Evolutionary conservation across 371 early-diverging fungal species (phyloP).

Genomic region (Mucor velutinosus): DNA sequence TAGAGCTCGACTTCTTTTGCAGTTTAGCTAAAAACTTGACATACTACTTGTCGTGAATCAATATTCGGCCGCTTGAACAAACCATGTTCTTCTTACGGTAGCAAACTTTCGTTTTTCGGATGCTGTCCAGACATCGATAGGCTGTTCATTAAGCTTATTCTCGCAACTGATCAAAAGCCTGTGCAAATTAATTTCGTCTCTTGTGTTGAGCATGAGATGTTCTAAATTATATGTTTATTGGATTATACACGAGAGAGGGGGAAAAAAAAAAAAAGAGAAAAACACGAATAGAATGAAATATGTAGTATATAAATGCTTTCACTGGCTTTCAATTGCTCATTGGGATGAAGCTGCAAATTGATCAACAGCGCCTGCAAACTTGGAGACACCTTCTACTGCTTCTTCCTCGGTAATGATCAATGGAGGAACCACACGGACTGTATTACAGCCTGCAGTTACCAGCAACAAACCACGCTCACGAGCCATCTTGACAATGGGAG

Average conservation of each 20-base stretch:
- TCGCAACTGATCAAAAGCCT: slow-evolving; percentile 39
- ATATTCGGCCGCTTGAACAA: background rate
- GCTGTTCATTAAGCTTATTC: slow-evolving; percentile 22
- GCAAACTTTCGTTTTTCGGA: slow-evolving; percentile 42
- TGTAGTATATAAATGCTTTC: background rate
- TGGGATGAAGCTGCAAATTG: slow-evolving; percentile 36
- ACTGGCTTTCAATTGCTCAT: slow-evolving; percentile 1
- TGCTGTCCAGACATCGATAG: slow-evolving; percentile 31
- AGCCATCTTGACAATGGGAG: slow-evolving; percentile 72
- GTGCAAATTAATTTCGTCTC: slow-evolving; percentile 39
- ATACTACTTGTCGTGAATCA: slow-evolving; percentile 14
- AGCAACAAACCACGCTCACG: slow-evolving; percentile 84
- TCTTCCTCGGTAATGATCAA: slow-evolving; percentile 73
- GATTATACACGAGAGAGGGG: background rate
- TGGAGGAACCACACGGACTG: slow-evolving; percentile 90
- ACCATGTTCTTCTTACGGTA: slow-evolving; percentile 24
- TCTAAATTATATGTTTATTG: slow-evolving; percentile 1
- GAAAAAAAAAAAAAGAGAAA: slow-evolving; percentile 3
- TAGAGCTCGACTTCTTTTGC: background rate
- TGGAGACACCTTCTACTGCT: slow-evolving; percentile 64
- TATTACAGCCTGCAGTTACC: slow-evolving; percentile 88
- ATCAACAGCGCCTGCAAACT: slow-evolving; percentile 65
- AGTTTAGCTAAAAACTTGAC: slow-evolving; percentile 14
- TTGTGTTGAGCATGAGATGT: slow-evolving; percentile 12
- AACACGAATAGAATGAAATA: slow-evolving; percentile 2